Evolutionary conservation across 1,284 basidiomycete species (phyloP), one percentile per base, ranked within the genome.

Genomic region (Dichomitus squalens): DNA sequence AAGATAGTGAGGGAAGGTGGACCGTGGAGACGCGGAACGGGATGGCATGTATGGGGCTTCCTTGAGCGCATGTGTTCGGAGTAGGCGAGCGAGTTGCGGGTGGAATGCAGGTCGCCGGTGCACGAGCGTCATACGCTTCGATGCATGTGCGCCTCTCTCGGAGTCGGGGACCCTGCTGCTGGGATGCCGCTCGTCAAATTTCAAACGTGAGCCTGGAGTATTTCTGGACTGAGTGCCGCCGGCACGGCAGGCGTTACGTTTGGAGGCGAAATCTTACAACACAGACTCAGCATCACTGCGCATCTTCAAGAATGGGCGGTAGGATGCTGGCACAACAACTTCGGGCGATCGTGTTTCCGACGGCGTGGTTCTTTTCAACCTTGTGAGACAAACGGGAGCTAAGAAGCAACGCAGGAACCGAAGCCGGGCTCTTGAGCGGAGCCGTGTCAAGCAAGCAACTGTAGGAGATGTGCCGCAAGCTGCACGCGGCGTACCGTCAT

Each of bases 41-140:
- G n/a, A 29, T 36, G 12, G 48, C 29, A 48, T 11, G 46, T 21
- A 48, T 48, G 46, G 31, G 18, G 38, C 23, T 16, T 3, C 16
- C 48, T 38, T 35, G 20, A 23, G 34, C n/a, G 48, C 48, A 25
- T 35, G 35, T 23, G 48, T 38, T 49, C 48, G 34, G 48, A 38
- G 48, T 18, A 49, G 27, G 35, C 23, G 48, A 27, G 31, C 51
- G 51, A 52, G 33, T 41, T n/a, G n/a, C n/a, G n/a, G n/a, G n/a
- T n/a, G n/a, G n/a, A n/a, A n/a, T 14, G 51, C 41, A 25, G 41
- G 51, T 35, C 40, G 18, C 40, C 41, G 51, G 51, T 12, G 31
- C 41, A 23, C 44, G 39, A 12, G 12, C 20, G 14, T 25, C 21
- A 20, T 21, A 44, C 20, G 51, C 41, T 35, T 31, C 40, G 51